phyloP scores from a whole-genome alignment of 345 rosid genomes.

The Populus alba region DNA sequence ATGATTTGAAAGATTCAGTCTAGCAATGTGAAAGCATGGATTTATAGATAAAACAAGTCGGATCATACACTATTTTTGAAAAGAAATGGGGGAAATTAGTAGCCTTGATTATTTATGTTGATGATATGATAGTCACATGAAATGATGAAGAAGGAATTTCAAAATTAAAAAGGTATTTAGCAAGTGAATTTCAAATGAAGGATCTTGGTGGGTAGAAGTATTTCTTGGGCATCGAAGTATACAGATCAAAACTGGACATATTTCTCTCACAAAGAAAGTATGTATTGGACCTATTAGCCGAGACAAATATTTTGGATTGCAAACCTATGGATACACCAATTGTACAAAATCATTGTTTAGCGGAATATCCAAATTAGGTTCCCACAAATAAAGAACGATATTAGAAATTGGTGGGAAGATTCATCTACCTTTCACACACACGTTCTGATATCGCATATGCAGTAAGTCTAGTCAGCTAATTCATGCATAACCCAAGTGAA shows the following conservation, averaged over 20 bases:
- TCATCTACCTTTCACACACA: neutral
- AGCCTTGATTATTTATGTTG: neutral
- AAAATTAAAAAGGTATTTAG: no score
- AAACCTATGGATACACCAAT: no score
- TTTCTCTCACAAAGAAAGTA: neutral
- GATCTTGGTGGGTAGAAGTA: neutral
- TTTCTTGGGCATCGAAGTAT: neutral
- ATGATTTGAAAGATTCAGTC: no score
- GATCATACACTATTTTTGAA: neutral
- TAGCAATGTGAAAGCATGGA: neutral
- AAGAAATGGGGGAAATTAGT: no score
- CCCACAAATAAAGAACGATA: neutral
- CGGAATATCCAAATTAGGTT: rapidly evolving
- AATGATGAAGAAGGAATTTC: no score
- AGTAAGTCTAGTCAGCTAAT: no score
- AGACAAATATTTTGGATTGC: no score
- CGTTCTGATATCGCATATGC: rapidly evolving
- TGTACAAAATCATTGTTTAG: neutral
- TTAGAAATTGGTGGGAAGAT: no score
- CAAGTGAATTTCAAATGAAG: no score
- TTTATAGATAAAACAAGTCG: no score
- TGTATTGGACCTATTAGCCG: neutral
- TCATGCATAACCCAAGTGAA: neutral
- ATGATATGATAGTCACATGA: no score
- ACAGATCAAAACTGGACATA: no score